Evolutionary conservation across 805 yeast genomes (phyloP).

Genomic region (Saturnispora diversa): DNA sequence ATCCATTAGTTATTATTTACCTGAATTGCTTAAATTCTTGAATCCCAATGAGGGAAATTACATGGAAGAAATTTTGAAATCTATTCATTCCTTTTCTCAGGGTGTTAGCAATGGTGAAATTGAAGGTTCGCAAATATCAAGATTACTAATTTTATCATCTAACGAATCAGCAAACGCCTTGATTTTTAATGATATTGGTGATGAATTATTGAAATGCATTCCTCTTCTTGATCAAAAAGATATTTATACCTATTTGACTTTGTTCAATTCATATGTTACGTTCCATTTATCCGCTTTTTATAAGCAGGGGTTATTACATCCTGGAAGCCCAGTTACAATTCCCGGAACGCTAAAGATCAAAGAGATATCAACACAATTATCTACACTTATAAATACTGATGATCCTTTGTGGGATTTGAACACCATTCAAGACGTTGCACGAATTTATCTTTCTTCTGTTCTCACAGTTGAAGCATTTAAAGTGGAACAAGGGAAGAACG

Average conservation of each 20-base stretch:
- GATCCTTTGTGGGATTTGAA: not conserved
- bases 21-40: slow-evolving; percentile 16
- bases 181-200: slow-evolving; percentile 5
- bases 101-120: not conserved
- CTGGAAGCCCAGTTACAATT: not conserved
- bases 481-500: not conserved
- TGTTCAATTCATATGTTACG: slow-evolving; percentile 2
- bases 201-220: slow-evolving; percentile 2
- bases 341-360: not conserved
- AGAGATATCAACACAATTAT: not conserved
- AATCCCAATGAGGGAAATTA: slow-evolving; percentile 10
- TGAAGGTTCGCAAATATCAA: not conserved
- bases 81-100: slow-evolving; percentile 4
- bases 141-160: slow-evolving; percentile 1
- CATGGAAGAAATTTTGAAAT: slow-evolving; percentile 2
- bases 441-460: not conserved
- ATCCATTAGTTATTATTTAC: slow-evolving; percentile 19
- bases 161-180: slow-evolving; percentile 1
- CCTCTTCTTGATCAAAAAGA: slow-evolving; percentile 4
- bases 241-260: slow-evolving; percentile 4
- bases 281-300: slow-evolving; percentile 4
- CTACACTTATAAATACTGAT: not conserved
- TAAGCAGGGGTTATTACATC: not conserved
- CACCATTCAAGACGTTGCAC: slow-evolving; percentile 1
- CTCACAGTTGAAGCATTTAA: slow-evolving; percentile 8